Percentiles rank a stretch among this genome's conserved stretches.
These are phyloP conservation scores for Podospora pseudopauciseta DNA, from an alignment of 495 filamentous ascomycete genomes.

Conservation along the genomic window DNA sequence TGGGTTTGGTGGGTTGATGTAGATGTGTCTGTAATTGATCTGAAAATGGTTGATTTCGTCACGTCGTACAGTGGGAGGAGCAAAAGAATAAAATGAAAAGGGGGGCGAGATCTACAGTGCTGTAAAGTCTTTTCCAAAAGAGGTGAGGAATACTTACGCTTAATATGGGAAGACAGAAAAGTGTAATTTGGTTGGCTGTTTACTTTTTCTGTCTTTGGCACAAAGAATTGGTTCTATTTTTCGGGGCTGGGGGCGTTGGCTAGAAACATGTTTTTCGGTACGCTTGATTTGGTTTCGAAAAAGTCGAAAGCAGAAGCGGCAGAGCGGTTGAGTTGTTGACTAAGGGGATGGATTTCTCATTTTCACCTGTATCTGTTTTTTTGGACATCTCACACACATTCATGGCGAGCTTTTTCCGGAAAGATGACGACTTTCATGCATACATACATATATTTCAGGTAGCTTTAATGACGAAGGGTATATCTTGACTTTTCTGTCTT, in stretches of 20 bases:
- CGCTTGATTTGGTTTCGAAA: not conserved
- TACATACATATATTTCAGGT: conserved; percentile 29
- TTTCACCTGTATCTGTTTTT: not conserved
- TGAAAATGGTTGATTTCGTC: not conserved
- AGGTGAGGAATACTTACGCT: not conserved
- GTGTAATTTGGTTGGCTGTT: conserved; percentile 13
- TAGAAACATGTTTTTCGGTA: not conserved
- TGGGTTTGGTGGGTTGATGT: conserved; percentile 56
- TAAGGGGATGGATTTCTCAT: not conserved
- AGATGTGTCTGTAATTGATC: not conserved
- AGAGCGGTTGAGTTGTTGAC: not conserved
- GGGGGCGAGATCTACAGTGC: not conserved
- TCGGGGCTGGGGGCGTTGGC: conserved; percentile 10
- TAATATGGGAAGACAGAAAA: conserved; percentile 8
- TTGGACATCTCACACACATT: conserved; percentile 28
- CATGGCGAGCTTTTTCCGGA: not conserved
- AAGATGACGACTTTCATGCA: conserved; percentile 24
- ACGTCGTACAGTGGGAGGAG: not conserved
- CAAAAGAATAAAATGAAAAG: not conserved
- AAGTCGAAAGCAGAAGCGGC: not conserved
- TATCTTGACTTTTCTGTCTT: conserved; percentile 17
- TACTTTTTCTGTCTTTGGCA: conserved; percentile 2
- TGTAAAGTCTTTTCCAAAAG: not conserved
- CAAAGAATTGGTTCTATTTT: not conserved
- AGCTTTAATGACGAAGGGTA: conserved; percentile 27